These are phyloP conservation scores for Eucalyptus paniculata DNA, from an alignment of 345 rosid genomes.

Conservation along the genomic window DNA sequence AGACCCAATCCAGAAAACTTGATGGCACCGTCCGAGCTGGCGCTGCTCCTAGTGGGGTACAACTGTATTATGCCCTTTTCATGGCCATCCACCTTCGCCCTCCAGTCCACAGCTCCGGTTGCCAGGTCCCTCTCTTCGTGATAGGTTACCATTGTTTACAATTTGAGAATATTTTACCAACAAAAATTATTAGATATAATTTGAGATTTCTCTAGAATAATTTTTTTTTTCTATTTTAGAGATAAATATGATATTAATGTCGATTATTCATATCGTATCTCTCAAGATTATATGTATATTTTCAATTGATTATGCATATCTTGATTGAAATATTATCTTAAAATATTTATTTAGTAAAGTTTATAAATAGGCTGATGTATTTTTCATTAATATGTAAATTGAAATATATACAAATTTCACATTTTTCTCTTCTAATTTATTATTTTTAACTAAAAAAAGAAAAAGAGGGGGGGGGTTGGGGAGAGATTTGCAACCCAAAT, in stretches of 20 bases:
- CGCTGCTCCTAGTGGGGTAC: background rate
- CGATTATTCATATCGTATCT: too few relatives aligned
- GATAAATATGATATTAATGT: too few relatives aligned
- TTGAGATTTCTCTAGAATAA: background rate
- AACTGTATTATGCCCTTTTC: background rate
- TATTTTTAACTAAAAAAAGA: too few relatives aligned
- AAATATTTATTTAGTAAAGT: too few relatives aligned
- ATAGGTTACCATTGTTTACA: background rate
- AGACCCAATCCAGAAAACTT: background rate
- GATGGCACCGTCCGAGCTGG: background rate
- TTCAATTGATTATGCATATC: too few relatives aligned
- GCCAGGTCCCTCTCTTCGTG: background rate
- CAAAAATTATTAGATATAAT: background rate
- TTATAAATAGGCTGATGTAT: too few relatives aligned
- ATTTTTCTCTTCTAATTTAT: background rate
- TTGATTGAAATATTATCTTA: background rate
- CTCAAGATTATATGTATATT: background rate
- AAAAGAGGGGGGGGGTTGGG: fast-evolving
- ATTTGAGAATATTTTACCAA: background rate
- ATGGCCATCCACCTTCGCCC: background rate
- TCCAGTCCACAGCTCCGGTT: background rate
- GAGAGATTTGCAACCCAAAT: background rate
- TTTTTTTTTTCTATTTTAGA: background rate
- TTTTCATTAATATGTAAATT: background rate
- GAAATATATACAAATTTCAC: background rate